Evolutionary conservation across 352 stramenopile genomes (phyloP).

Genomic region (Phytophthora kernoviae): DNA sequence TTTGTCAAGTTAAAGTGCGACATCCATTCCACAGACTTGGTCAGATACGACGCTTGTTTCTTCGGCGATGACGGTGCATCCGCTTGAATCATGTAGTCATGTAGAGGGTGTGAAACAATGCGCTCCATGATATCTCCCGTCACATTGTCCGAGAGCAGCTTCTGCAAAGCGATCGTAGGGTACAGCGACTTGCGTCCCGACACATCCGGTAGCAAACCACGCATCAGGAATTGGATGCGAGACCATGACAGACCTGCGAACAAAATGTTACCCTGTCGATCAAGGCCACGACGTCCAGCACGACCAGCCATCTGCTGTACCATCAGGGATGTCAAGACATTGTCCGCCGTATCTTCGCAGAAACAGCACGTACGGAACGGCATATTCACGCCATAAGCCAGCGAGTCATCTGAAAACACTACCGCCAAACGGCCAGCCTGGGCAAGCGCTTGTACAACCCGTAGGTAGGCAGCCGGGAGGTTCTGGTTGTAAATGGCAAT

Average conservation of each 20-base stretch:
- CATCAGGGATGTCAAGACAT: slow-evolving; percentile 96
- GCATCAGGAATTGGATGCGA: slow-evolving; percentile 97
- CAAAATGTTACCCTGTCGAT: slow-evolving; percentile 97
- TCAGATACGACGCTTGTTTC: slow-evolving; percentile 80
- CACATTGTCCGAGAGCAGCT: slow-evolving; percentile 91
- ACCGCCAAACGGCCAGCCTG: slow-evolving; percentile 97
- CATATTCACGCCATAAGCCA: slow-evolving; percentile 99
- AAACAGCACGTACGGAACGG: slow-evolving; percentile 99
- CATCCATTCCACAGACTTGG: slow-evolving; percentile 92
- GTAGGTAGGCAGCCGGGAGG: slow-evolving; percentile 95
- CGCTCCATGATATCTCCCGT: slow-evolving; percentile 90
- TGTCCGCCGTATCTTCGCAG: slow-evolving; percentile 95
- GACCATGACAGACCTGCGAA: slow-evolving; percentile 95
- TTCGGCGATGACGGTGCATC: slow-evolving; percentile 33
- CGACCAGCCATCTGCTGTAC: slow-evolving; percentile 99
- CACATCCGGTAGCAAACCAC: slow-evolving; percentile 94
- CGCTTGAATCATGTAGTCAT: slow-evolving; percentile 68
- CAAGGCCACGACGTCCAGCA: slow-evolving; percentile 96
- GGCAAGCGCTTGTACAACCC: slow-evolving; percentile 96
- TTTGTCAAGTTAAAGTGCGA: slow-evolving; percentile 85
- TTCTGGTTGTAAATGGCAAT: slow-evolving; percentile 99
- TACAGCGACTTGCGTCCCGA: slow-evolving; percentile 93
- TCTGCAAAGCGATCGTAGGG: slow-evolving; percentile 93
- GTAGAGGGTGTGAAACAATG: slow-evolving; percentile 84
- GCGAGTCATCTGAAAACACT: slow-evolving; percentile 97